Percentiles rank a stretch among this genome's conserved stretches.
Evolutionary conservation across 2,329 filamentous ascomycete species (phyloP).

Genomic region (Trichoderma sp.): DNA sequence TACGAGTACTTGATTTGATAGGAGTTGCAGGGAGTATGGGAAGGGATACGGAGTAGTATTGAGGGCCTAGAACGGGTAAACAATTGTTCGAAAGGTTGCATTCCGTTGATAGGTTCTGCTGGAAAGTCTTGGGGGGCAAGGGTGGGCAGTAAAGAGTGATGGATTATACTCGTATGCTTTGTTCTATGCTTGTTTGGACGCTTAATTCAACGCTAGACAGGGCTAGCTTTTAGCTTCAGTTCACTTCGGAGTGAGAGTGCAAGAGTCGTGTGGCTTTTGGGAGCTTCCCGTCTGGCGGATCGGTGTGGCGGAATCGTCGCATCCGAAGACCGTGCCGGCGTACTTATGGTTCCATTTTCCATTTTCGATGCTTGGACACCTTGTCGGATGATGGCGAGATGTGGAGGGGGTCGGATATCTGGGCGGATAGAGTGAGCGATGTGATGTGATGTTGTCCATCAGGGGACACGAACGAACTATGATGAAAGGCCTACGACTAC

Average conservation of each 20-base stretch:
- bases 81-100: not conserved
- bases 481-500: not conserved
- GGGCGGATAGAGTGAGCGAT: not conserved
- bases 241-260: not conserved
- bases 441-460: not conserved
- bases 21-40: not conserved
- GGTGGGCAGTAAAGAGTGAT: not conserved
- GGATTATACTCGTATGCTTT: not conserved
- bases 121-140: not conserved
- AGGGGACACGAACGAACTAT: not conserved
- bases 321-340: not conserved
- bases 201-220: slow-evolving; percentile 4
- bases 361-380: not conserved
- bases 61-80: not conserved
- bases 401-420: not conserved
- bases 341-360: not conserved
- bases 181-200: slow-evolving; percentile 16
- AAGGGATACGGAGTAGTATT: not conserved
- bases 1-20: not conserved
- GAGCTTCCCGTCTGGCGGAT: not conserved
- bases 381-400: not conserved
- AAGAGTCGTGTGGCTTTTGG: not conserved
- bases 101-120: not conserved
- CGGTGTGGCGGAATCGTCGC: not conserved
- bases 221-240: not conserved